Conservation (phyloP, 345 rosid genomes). For the Hypericum androsaemum region DNA sequence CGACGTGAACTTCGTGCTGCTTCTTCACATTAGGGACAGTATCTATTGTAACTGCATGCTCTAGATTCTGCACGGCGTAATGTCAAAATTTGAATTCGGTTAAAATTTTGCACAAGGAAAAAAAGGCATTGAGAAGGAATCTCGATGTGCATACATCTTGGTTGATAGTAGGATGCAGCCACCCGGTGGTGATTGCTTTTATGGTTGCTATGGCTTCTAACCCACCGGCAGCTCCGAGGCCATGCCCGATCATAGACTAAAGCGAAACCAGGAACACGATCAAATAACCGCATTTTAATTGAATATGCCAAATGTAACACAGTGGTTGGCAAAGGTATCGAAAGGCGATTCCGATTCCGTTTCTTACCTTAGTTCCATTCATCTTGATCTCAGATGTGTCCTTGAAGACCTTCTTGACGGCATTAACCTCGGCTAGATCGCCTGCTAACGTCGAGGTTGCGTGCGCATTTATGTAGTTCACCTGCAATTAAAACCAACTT, state of each 20-base stretch:
- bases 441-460: conserved; percentile 68
- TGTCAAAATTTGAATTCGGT: background rate
- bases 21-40: conserved; percentile 57
- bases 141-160: conserved; percentile 39
- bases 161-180: conserved; percentile 62
- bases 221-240: conserved; percentile 64
- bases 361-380: conserved; percentile 56
- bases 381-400: conserved; percentile 61
- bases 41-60: conserved; percentile 46
- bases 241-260: conserved; percentile 63
- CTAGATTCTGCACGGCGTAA: conserved; percentile 31
- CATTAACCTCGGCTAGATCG: conserved; percentile 66
- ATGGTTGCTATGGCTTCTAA: conserved; percentile 61
- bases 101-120: too few relatives aligned
- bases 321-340: too few relatives aligned
- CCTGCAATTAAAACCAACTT: conserved; percentile 22
- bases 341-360: too few relatives aligned
- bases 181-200: conserved; percentile 60
- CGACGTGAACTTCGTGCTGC: conserved; percentile 43
- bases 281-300: background rate
- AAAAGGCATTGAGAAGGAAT: background rate
- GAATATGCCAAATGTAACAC: too few relatives aligned
- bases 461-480: conserved; percentile 59
- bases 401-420: conserved; percentile 49
- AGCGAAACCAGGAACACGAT: background rate